phyloP scores from a whole-genome alignment of 345 rosid genomes.

The Camelina hispida region DNA sequence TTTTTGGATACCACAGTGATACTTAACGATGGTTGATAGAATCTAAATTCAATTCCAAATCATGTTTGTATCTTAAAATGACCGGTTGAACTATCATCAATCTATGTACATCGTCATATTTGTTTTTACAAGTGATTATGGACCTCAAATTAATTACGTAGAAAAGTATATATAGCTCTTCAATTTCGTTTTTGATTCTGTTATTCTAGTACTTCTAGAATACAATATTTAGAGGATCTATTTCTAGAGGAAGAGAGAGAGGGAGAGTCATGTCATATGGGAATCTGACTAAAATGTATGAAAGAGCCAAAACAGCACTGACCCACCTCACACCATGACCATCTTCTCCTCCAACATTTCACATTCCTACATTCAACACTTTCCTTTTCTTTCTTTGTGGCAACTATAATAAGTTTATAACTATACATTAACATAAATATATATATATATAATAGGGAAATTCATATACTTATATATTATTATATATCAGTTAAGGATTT shows the following conservation, averaged over 20 bases:
- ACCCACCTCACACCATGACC: conserved; percentile 43
- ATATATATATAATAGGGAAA: too few relatives aligned
- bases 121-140: background rate
- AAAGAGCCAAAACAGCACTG: conserved; percentile 46
- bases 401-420: background rate
- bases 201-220: conserved; percentile 28
- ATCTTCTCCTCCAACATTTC: conserved; percentile 38
- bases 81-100: conserved; percentile 7
- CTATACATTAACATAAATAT: too few relatives aligned
- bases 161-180: conserved; percentile 25
- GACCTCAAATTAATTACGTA: conserved; percentile 9
- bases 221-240: conserved; percentile 25
- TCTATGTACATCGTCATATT: conserved; percentile 1
- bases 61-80: conserved; percentile 5
- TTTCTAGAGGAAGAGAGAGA: conserved; percentile 16
- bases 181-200: conserved; percentile 37
- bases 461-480: background rate
- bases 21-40: background rate
- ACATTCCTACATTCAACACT: conserved; percentile 22
- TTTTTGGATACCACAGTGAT: conserved; percentile 4
- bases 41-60: background rate
- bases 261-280: conserved; percentile 32
- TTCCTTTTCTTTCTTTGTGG: background rate
- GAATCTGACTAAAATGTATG: conserved; percentile 39
- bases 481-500: background rate